Evolutionary conservation across 805 yeast species (phyloP).

Genomic region (Blastobotrys chiropterorum): DNA sequence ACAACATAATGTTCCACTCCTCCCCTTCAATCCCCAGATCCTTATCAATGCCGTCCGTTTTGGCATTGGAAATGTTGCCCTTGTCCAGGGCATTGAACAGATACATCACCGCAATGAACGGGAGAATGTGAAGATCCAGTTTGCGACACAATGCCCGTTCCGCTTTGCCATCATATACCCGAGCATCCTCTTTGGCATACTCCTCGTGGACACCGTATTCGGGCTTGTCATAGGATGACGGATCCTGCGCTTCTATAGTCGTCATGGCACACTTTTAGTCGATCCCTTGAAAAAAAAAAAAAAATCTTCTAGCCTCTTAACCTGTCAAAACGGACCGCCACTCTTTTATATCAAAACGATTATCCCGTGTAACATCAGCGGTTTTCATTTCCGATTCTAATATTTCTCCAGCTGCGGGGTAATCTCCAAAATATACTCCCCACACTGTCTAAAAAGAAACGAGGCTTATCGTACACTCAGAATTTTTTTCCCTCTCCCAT

Average conservation of each 20-base stretch:
- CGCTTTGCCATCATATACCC: constrained; percentile 18
- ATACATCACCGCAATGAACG: constrained; percentile 41
- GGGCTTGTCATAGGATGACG: background rate
- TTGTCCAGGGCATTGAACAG: constrained; percentile 44
- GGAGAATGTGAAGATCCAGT: constrained; percentile 40
- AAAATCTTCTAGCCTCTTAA: background rate
- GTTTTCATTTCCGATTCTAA: background rate
- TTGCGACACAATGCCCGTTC: constrained; percentile 31
- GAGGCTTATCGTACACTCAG: background rate
- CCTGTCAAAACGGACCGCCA: background rate
- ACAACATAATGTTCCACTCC: constrained; percentile 41
- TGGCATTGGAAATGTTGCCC: constrained; percentile 46
- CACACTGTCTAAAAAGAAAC: background rate
- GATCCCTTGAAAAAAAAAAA: too few species aligned
- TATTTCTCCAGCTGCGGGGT: background rate
- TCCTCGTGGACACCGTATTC: background rate
- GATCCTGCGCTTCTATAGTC: background rate
- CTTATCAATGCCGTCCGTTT: constrained; percentile 39
- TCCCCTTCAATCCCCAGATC: constrained; percentile 38
- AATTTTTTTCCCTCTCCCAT: background rate
- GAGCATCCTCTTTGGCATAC: constrained; percentile 8
- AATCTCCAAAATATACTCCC: background rate
- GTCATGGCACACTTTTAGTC: background rate
- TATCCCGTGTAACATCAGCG: background rate
- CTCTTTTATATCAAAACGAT: background rate